Base-by-base conservation (phyloP, 345 rosid genomes). In the Arabis hirsuta region DNA sequence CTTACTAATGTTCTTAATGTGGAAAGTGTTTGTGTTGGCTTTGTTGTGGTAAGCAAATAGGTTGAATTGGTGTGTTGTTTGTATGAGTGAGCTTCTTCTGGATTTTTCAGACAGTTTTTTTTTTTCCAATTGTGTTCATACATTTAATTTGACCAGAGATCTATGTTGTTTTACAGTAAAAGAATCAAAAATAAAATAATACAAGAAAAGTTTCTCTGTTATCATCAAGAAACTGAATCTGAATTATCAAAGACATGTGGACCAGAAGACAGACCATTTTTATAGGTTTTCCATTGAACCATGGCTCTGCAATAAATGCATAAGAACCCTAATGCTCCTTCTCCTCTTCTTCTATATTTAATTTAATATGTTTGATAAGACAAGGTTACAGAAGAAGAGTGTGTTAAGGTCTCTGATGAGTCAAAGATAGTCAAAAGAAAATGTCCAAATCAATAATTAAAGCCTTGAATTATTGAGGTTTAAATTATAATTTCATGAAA, bases 1-100 rank as follows among this genome's bases (percentile, higher is more conserved):
- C 50, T 67, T 22, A 10, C 47, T 45, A 72, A 27, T 61, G 74
- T 69, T 62, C 64, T 55, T 60, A 53, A 75, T 52, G 64, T 68
- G 74, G 79, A 46, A 69, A 62, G 79, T 75, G 64, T 62, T 53
- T 46, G 29, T 55, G 59, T 66, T 59, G 55, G 73, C 38, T 80
- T 80, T 67, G 69, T 75, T 75, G 69, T 74, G 50, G 78, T 67
- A 67, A 32, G 43, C 62, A 60, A 27, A 24, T 67, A 59, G 73
- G 79, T 76, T 74, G 81, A 60, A 77, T 67, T 81, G 81, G 73
- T 72, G 79, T 81, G 84, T 60, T 74, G 85, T 78, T 76, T 72
- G 79, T 69, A 73, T 74, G 80, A 55, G 78, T 71, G 84, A 79
- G 83, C 71, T 80, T 77, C 77, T 67, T 65, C 67, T 70, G 34